Percentiles rank a stretch among this genome's conserved stretches.
phyloP scores from a whole-genome alignment of 495 filamentous ascomycete genomes.

The Neurospora sp. region DNA sequence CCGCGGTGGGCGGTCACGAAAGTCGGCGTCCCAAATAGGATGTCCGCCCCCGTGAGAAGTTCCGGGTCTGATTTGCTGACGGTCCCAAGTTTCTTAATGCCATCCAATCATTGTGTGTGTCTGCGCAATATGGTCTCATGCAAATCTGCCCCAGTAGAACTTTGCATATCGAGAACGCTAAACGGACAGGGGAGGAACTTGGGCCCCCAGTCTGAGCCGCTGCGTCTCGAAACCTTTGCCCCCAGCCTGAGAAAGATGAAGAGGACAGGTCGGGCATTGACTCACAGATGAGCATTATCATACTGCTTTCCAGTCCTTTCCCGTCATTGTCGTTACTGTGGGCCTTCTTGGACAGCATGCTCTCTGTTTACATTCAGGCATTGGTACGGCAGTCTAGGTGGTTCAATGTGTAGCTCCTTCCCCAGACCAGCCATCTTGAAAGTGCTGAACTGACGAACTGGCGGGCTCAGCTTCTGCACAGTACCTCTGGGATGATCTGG shows the following conservation, averaged over 20 bases:
- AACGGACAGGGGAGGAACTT: background rate
- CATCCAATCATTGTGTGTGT: background rate
- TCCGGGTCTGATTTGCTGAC: background rate
- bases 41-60: background rate
- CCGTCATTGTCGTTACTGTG: background rate
- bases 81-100: background rate
- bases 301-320: background rate
- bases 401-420: background rate
- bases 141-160: background rate
- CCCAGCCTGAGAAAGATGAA: background rate
- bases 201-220: background rate
- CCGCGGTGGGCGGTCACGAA: background rate
- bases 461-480: background rate
- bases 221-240: background rate
- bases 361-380: background rate
- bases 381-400: background rate
- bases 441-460: background rate
- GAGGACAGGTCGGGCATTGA: background rate
- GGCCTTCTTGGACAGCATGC: background rate
- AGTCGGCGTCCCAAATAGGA: background rate
- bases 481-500: background rate
- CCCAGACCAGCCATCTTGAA: background rate
- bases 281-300: background rate
- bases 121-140: background rate
- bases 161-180: background rate